Conservation (phyloP, 495 filamentous ascomycete genomes). For the Antarctomyces pellizariae region DNA sequence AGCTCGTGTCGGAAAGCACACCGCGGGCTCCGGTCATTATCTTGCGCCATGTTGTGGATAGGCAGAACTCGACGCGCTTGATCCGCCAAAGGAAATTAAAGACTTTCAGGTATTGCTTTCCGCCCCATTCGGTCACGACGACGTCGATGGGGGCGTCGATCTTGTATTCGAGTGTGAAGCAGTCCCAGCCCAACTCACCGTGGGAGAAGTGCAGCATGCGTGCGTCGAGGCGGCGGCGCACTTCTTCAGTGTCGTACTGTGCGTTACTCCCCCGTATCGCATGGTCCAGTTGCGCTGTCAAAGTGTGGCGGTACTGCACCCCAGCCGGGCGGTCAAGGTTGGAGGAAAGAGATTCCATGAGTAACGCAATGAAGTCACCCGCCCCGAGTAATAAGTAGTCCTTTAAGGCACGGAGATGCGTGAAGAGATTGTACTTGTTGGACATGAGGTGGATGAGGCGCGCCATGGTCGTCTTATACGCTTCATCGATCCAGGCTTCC, state of each 20-base stretch:
- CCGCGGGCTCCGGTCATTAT: constrained; percentile 90
- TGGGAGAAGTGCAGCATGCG: constrained; percentile 89
- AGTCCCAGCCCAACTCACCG: constrained; percentile 97
- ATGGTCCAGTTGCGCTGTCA: constrained; percentile 93
- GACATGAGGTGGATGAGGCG: constrained; percentile 86
- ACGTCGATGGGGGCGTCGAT: constrained; percentile 95
- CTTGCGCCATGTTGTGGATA: constrained; percentile 76
- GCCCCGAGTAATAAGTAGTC: constrained; percentile 86
- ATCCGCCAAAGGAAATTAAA: constrained; percentile 99
- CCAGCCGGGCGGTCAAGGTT: constrained; percentile 92
- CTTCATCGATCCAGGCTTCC: constrained; percentile 82
- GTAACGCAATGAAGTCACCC: constrained; percentile 88
- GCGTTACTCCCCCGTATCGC: constrained; percentile 94
- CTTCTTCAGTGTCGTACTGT: constrained; percentile 84
- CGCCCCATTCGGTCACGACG: constrained; percentile 84
- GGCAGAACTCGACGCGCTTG: constrained; percentile 89
- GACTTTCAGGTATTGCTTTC: constrained; percentile 89
- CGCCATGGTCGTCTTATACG: constrained; percentile 93
- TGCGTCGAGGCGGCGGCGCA: constrained; percentile 76
- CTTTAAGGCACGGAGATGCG: constrained; percentile 80
- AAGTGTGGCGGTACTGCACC: constrained; percentile 79
- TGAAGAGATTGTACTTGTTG: constrained; percentile 78
- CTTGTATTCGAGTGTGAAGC: constrained; percentile 97
- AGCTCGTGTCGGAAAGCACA: constrained; percentile 62
- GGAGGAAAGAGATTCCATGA: constrained; percentile 87